Evolutionary conservation across 768 basidiomycete species (phyloP), one percentile per base, ranked within the genome.

Genomic region (Tephrocybe sp.): DNA sequence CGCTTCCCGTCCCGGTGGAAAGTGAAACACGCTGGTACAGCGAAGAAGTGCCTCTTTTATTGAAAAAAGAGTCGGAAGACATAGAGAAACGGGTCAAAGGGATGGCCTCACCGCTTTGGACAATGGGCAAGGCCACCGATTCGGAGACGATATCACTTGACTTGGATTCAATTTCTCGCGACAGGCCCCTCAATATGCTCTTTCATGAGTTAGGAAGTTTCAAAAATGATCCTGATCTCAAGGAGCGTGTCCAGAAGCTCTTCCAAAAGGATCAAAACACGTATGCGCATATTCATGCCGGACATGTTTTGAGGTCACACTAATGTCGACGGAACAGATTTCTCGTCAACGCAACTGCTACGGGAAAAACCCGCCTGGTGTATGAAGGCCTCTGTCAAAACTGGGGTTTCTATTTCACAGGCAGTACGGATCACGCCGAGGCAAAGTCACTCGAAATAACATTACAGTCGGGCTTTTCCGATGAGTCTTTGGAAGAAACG

Each of bases 341-440:
- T 32, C 13, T 48, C 7, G 47, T 48, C 5, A 48, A 48, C 9
- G 37, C 47, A 9, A 40, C 47, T 12, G 47, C 47, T 2, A 40
- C 47, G 4, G 47, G 47, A 6, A 48, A 48, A 16, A 48, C 47
- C 15, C 47, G 52, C 7, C 31, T 53, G 18, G 18, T 36, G 12
- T 38, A 19, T 19, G 47, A 53, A 32, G 47, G 51, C 18, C 51
- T 52, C 7, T 52, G 45, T 21, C 34, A 47, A 7, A 13, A 52
- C 6, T 53, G 52, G 46, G 46, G 52, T n/a, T n/a, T 48, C 19
- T 53, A 53, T 48, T 30, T 48, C 3, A 48, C 37, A 13, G 25
- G 25, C 16, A 21, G 36, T 9, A 9, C 25, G 32, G 31, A 49
- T 15, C 9, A 15, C 2, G 8, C 3, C 5, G 48, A 49, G 13